Evolutionary conservation across 2,329 filamentous ascomycete species (phyloP).

Genomic region (Orbilia brochopaga): DNA sequence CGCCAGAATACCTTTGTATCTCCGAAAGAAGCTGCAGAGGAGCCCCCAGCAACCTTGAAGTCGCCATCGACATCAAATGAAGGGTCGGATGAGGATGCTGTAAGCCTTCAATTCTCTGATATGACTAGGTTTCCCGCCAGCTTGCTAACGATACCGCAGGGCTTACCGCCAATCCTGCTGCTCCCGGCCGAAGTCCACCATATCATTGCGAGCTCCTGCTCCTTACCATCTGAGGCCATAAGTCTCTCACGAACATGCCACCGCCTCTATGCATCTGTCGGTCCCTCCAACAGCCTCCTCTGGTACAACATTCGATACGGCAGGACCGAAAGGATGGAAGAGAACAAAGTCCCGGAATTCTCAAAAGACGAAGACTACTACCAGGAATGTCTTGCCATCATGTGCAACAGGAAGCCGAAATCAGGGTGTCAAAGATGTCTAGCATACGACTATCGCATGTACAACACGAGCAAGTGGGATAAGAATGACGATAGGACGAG

Average conservation of each 20-base stretch:
- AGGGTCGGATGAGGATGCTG: not conserved
- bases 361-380: constrained; percentile 23
- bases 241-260: constrained; percentile 38
- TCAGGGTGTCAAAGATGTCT: constrained; percentile 28
- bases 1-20: not conserved
- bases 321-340: not conserved
- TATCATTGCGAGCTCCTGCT: constrained; percentile 21
- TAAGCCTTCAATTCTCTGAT: not conserved
- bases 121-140: not conserved
- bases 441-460: constrained; percentile 17
- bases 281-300: constrained; percentile 30
- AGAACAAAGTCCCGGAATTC: constrained; percentile 1
- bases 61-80: not conserved
- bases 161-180: constrained; percentile 16
- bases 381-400: constrained; percentile 30
- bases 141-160: not conserved
- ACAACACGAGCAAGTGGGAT: not conserved
- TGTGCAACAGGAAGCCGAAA: constrained; percentile 25
- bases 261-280: constrained; percentile 27
- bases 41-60: not conserved
- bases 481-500: constrained; percentile 29
- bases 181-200: constrained; percentile 45
- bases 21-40: constrained; percentile 6
- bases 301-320: constrained; percentile 32
- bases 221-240: constrained; percentile 14